phyloP scores from a whole-genome alignment of 306 rosid species.

The Rosa chinensis region DNA sequence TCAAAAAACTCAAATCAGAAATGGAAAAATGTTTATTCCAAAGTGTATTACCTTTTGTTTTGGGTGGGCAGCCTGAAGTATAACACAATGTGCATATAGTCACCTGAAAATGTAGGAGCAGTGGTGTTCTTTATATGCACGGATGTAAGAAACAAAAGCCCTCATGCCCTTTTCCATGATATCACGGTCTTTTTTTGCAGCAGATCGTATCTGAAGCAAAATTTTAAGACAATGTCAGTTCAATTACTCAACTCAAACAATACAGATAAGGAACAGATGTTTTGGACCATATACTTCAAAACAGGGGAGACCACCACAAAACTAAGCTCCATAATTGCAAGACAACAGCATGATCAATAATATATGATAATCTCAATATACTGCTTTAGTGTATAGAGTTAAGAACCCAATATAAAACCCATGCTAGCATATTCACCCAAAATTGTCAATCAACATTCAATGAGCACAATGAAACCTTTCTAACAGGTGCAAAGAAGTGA shows the following conservation, averaged over 20 bases:
- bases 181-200: conserved; percentile 82
- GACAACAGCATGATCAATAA: not conserved
- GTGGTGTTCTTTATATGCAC: conserved; percentile 89
- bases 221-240: not conserved
- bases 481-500: not conserved
- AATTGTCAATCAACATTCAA: not conserved
- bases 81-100: conserved; percentile 4
- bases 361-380: not conserved
- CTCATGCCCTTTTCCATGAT: conserved; percentile 85
- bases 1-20: conserved; percentile 9
- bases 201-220: conserved; percentile 62
- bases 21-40: not conserved
- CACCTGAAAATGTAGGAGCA: conserved; percentile 88
- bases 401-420: not conserved
- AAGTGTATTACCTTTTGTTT: not conserved
- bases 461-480: not conserved
- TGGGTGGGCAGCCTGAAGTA: not conserved
- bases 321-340: not conserved
- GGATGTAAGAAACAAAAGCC: conserved; percentile 90
- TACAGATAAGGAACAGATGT: not conserved
- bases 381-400: not conserved
- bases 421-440: not conserved
- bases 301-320: not conserved
- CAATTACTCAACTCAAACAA: not conserved
- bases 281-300: not conserved